Percentiles rank a stretch among this genome's conserved stretches.
Evolutionary conservation across 2,329 filamentous ascomycete species (phyloP).

Genomic region (Fusarium sp.): DNA sequence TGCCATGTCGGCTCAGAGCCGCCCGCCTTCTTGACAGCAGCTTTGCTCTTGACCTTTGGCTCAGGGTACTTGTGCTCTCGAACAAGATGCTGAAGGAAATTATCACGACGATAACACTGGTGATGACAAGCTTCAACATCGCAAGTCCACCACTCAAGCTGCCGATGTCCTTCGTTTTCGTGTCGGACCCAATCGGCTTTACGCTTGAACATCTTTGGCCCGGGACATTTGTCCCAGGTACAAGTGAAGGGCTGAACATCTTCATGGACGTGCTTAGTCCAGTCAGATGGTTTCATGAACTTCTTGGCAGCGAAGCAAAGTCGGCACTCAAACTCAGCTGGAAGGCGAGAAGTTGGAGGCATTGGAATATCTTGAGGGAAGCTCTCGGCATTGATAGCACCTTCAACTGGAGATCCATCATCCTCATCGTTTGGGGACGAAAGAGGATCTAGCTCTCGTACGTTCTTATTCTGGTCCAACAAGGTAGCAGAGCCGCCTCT

Average conservation of each 20-base stretch:
- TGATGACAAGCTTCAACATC: constrained; percentile 83
- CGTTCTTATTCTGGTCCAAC: constrained; percentile 68
- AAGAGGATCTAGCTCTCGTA: constrained; percentile 67
- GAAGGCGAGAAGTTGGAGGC: constrained; percentile 79
- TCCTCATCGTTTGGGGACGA: constrained; percentile 65
- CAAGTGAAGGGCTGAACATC: constrained; percentile 94
- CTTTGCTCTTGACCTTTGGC: constrained; percentile 81
- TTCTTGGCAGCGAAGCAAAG: constrained; percentile 87
- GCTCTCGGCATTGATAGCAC: constrained; percentile 73
- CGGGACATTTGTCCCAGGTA: constrained; percentile 83
- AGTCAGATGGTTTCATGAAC: constrained; percentile 91
- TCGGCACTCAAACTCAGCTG: constrained; percentile 89
- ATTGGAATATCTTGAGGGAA: constrained; percentile 85
- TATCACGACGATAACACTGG: constrained; percentile 86
- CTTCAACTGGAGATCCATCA: constrained; percentile 75
- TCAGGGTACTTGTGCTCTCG: constrained; percentile 89
- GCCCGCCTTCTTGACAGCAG: constrained; percentile 68
- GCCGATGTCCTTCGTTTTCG: constrained; percentile 90
- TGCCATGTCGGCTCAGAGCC: constrained; percentile 75
- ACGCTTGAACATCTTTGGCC: constrained; percentile 91
- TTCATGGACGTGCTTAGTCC: constrained; percentile 96
- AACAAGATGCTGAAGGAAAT: constrained; percentile 91
- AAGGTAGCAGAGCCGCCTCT: constrained; percentile 73
- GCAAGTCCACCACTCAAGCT: constrained; percentile 92
- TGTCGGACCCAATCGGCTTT: constrained; percentile 97